Base-by-base conservation (phyloP, 352 stramenopile genomes). In the Phytophthora ramorum region DNA sequence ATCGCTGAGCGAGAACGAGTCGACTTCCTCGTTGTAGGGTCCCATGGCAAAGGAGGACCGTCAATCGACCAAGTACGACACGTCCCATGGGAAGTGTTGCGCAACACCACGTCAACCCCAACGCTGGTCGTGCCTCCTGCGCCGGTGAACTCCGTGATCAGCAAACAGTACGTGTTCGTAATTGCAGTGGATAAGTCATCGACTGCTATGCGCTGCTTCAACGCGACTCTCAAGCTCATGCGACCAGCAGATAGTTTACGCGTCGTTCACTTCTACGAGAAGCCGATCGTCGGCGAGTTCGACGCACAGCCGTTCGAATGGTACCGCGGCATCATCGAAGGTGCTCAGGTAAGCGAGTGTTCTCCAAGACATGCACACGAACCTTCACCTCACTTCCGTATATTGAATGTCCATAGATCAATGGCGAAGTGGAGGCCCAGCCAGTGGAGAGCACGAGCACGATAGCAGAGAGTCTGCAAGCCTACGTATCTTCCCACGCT, bases 191-290 rank as follows among this genome's bases (percentile, higher is more conserved):
- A 90, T 49, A 61, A 54, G 10, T 79, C 71, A 1, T 14, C 32
- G 0, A 16, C 28, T 12, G 67, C 70, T 2, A 17, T 13, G 9
- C 73, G 71, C 10, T 90, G 79, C 12, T 50, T 90, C 3, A 76
- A 84, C 10, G 75, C 79, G 7, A 66, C 71, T 5, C 66, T 92
- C 30, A 90, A 92, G 58, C 55, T 92, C 6, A 81, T 89, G 70
- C 71, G 69, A 1, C 66, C 80, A 0, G 58, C 50, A 0, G 80
- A 92, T 53, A 44, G 46, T 37, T 46, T 90, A 16, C 75, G 74
- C 2, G 47, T 92, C 24, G 79, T 92, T 14, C 79, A 90, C 57
- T 92, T 92, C 46, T 88, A 81, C 66, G 67, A 81, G 30, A 75
- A 75, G 7, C 76, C 76, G 6, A 52, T 89, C 4, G 49, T 81